A percentile compares a stretch with the other conserved stretches of the same genome.
Evolutionary conservation across 202 grass and related monocot genomes (phyloP).

Genomic region (Brachypodium distachyon): DNA sequence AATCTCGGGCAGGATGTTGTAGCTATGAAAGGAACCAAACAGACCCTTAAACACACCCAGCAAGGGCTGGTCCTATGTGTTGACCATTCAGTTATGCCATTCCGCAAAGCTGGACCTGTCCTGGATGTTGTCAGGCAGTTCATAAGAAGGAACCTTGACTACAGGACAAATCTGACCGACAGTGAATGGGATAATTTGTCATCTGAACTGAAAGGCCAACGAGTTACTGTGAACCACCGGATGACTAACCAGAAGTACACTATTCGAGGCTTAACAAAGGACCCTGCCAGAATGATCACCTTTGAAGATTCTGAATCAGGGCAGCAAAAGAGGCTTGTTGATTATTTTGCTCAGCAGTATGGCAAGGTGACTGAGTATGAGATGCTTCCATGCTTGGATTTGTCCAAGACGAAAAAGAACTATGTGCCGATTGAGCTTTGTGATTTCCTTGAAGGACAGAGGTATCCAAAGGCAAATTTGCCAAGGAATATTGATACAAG

Average conservation of each 20-base stretch:
- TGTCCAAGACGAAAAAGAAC: conserved; percentile 59
- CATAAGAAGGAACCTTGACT: background rate
- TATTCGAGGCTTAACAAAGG: conserved; percentile 38
- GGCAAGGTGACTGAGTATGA: conserved; percentile 21
- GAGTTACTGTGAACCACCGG: conserved; percentile 46
- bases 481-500: background rate
- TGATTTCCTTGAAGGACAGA: conserved; percentile 41
- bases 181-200: background rate
- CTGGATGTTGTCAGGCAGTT: conserved; percentile 14
- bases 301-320: conserved; percentile 39
- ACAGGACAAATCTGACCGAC: conserved; percentile 12
- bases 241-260: conserved; percentile 46
- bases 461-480: conserved; percentile 38
- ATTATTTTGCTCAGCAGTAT: conserved; percentile 37
- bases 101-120: conserved; percentile 35
- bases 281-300: conserved; percentile 28
- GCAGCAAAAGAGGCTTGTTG: conserved; percentile 21
- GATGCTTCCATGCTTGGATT: conserved; percentile 52
- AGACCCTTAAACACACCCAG: conserved; percentile 43
- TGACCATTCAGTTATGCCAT: conserved; percentile 65
- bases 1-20: conserved; percentile 5
- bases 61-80: conserved; percentile 38
- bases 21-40: conserved; percentile 39
- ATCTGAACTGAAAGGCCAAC: conserved; percentile 26
- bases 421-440: conserved; percentile 61